phyloP scores from a whole-genome alignment of 805 yeast species.

The Monosporozyma yasuniensis region DNA sequence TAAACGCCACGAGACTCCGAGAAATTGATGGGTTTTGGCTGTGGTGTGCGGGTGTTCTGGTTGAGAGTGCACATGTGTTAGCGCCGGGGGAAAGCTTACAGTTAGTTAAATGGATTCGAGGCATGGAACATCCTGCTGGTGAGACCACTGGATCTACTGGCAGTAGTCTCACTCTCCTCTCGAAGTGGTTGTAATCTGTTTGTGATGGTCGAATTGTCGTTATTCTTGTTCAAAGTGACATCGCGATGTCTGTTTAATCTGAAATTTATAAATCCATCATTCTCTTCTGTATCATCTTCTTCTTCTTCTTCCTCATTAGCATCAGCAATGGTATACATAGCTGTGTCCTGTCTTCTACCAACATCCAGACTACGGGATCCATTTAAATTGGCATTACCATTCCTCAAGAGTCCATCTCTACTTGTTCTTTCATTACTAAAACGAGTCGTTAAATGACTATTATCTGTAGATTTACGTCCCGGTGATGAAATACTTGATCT shows the following conservation, averaged over 20 bases:
- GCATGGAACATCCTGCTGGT: not conserved
- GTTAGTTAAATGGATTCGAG: not conserved
- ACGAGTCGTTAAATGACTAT: constrained; percentile 21
- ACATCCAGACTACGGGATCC: not conserved
- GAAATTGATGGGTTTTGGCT: too few species aligned
- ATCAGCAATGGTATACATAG: not conserved
- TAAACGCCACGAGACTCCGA: not conserved
- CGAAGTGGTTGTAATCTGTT: not conserved
- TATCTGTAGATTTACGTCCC: constrained; percentile 29
- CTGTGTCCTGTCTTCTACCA: not conserved
- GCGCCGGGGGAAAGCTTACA: not conserved
- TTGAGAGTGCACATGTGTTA: not conserved
- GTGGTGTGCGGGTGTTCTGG: not conserved
- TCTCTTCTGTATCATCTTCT: not conserved
- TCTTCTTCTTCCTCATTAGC: not conserved
- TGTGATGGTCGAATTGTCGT: not conserved
- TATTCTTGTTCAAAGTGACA: not conserved
- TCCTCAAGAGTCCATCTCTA: not conserved
- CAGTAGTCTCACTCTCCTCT: not conserved
- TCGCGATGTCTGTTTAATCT: not conserved
- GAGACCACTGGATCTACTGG: not conserved
- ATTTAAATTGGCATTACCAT: not conserved
- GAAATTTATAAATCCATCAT: not conserved
- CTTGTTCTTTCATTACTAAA: constrained; percentile 1
- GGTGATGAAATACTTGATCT: constrained; percentile 30